Percentiles rank a stretch among this genome's conserved stretches.
These are phyloP conservation scores for Taiozyma sp. DNA, from an alignment of 1,139 yeast genomes.

Conservation along the genomic window DNA sequence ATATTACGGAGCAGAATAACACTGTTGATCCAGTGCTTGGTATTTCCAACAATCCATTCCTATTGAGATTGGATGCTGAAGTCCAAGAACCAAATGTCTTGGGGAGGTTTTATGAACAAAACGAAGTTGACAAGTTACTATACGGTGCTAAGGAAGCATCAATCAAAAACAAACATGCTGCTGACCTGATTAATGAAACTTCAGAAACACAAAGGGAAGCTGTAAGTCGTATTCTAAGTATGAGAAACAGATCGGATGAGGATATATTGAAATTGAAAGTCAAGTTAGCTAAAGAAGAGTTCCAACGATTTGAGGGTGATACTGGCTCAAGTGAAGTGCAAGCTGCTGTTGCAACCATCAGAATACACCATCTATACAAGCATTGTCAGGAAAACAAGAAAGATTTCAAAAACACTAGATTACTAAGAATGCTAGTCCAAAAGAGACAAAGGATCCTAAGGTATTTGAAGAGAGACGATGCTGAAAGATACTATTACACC, in stretches of 20 bases:
- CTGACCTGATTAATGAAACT: conserved; percentile 26
- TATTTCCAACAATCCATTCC: conserved; percentile 56
- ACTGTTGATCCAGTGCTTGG: conserved; percentile 81
- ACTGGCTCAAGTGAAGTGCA: conserved; percentile 95
- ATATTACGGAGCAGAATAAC: conserved; percentile 30
- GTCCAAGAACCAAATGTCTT: conserved; percentile 55
- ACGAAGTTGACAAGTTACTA: conserved; percentile 68
- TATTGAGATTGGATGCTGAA: conserved; percentile 60
- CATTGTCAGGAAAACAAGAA: conserved; percentile 71
- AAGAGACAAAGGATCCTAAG: conserved; percentile 78
- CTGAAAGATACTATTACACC: conserved; percentile 79
- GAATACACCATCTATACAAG: conserved; percentile 70
- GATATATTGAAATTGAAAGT: conserved; percentile 59
- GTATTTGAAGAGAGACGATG: conserved; percentile 73
- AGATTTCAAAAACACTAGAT: conserved; percentile 65
- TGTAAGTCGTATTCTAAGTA: conserved; percentile 62
- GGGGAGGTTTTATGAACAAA: conserved; percentile 52
- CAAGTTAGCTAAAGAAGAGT: conserved; percentile 66
- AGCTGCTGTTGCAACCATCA: conserved; percentile 83
- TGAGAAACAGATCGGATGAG: conserved; percentile 60
- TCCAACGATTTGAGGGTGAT: conserved; percentile 80
- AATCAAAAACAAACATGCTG: conserved; percentile 36
- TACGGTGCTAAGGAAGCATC: conserved; percentile 72
- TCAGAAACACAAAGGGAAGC: conserved; percentile 66
- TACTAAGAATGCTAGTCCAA: conserved; percentile 77